Evolutionary conservation across 352 stramenopile genomes (phyloP), one percentile per base, ranked within the genome.

Genomic region (Peronospora farinosa): DNA sequence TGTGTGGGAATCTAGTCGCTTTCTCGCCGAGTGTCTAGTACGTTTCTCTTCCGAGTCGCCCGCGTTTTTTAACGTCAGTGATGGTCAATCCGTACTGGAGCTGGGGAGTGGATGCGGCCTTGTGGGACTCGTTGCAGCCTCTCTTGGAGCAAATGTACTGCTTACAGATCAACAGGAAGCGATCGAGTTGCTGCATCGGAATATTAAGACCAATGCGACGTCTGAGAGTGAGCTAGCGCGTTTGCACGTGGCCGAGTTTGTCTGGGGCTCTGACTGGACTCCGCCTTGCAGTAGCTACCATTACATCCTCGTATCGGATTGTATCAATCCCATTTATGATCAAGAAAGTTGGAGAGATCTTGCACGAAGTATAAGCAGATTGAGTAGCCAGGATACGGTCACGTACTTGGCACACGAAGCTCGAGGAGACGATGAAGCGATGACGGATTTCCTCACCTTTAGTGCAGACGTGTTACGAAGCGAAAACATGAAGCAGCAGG

Each of bases 301-400:
- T 51, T 88, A 77, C 63, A 79, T 92, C 44, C 58, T 92, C 40
- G 57, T 91, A 16, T 92, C 82, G 3, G 82, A 92, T 54, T 92
- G 82, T 47, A 90, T 92, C 51, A 92, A 92, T 40, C 78, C 82
- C 41, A 89, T 92, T 50, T 92, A 92, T 59, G 82, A 79, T 33
- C 56, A 66, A 47, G 71, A 90, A 23, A 90, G 78, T 35, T 92
- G 82, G 82, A 63, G 79, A 16, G 78, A 87, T 30, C 60, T 92
- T 9, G 82, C 79, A 10, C 55, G 66, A 30, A 90, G 77, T 45
- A 90, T 92, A 46, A 23, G 53, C 35, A 65, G 64, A 21, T 74
- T 92, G 12, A 87, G 77, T 35, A 38, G 67, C 31, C 41, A 44
- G 0, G 13, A 72, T 15, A 87, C 82, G 7, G 43, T 81, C 46